These are phyloP conservation scores for Alternaria sp. DNA, from an alignment of 2,329 filamentous ascomycete species.

Conservation along the genomic window DNA sequence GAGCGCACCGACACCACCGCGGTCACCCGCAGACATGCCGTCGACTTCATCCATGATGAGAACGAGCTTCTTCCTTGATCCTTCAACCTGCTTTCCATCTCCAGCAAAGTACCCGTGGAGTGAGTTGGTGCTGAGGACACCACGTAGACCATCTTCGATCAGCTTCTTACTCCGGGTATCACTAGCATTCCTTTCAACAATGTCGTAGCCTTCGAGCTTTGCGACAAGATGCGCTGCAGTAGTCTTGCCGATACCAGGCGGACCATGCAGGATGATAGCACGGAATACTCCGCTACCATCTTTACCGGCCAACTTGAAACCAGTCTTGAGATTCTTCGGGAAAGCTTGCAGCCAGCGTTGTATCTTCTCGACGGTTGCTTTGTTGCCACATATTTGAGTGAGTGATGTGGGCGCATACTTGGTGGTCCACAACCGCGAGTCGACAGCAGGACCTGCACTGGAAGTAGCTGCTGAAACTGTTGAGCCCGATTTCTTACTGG, in stretches of 20 bases:
- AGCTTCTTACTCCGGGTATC: slow-evolving; percentile 96
- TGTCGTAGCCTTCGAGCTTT: slow-evolving; percentile 90
- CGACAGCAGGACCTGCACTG: slow-evolving; percentile 34
- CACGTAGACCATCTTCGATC: slow-evolving; percentile 86
- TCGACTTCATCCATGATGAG: slow-evolving; percentile 99
- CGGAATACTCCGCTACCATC: slow-evolving; percentile 86
- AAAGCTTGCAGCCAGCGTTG: slow-evolving; percentile 88
- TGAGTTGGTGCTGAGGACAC: slow-evolving; percentile 93
- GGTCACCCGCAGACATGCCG: slow-evolving; percentile 96
- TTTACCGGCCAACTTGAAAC: slow-evolving; percentile 82
- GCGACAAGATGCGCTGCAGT: slow-evolving; percentile 95
- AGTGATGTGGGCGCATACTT: slow-evolving; percentile 82
- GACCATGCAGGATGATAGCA: slow-evolving; percentile 94
- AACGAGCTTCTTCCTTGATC: slow-evolving; percentile 88
- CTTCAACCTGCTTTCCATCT: slow-evolving; percentile 81
- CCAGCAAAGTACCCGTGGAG: slow-evolving; percentile 89
- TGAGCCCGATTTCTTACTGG: slow-evolving; percentile 50
- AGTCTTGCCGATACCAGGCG: slow-evolving; percentile 96
- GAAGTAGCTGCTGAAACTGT: slow-evolving; percentile 33
- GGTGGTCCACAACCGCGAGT: slow-evolving; percentile 77
- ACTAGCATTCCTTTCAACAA: slow-evolving; percentile 94
- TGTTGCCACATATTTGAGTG: slow-evolving; percentile 81
- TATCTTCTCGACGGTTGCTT: slow-evolving; percentile 86
- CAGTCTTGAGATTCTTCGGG: slow-evolving; percentile 77
- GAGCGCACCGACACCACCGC: slow-evolving; percentile 92